Conservation (phyloP, 257 asterid species). For the Ehretia macrophylla region DNA sequence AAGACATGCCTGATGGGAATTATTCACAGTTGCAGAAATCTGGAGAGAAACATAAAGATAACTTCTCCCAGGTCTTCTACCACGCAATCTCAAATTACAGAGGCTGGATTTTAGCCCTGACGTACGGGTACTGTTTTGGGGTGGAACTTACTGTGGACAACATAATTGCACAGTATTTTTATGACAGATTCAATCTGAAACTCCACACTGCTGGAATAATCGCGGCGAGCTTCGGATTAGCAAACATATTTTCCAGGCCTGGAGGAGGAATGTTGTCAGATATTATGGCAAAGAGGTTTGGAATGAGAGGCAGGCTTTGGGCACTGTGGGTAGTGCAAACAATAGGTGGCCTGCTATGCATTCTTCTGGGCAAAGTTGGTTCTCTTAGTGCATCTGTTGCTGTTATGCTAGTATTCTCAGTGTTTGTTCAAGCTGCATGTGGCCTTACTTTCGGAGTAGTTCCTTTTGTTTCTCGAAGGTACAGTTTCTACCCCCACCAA, state of each 20-base stretch:
- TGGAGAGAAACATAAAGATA: constrained; percentile 68
- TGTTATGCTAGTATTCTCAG: constrained; percentile 62
- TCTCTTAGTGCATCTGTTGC: constrained; percentile 47
- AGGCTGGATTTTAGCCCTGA: constrained; percentile 70
- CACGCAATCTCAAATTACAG: constrained; percentile 56
- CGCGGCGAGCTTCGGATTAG: constrained; percentile 85
- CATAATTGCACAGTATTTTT: constrained; percentile 77
- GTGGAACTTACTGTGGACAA: constrained; percentile 74
- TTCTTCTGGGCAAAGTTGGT: constrained; percentile 54
- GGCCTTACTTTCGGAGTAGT: constrained; percentile 84
- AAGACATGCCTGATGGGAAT: constrained; percentile 80
- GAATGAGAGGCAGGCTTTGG: constrained; percentile 89
- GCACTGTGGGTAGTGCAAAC: constrained; percentile 65
- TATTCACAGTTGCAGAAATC: constrained; percentile 48
- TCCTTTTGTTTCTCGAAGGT: constrained; percentile 82
- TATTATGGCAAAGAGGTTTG: constrained; percentile 43
- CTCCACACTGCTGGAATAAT: constrained; percentile 73
- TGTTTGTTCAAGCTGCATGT: constrained; percentile 82
- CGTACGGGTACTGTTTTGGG: constrained; percentile 83
- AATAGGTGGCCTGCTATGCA: constrained; percentile 59
- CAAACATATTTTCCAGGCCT: constrained; percentile 66
- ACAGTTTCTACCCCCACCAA: neutral
- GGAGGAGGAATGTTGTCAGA: constrained; percentile 80
- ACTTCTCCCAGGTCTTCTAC: constrained; percentile 28
- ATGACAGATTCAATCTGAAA: constrained; percentile 62